phyloP scores from a whole-genome alignment of 805 yeast genomes.

The Candida yuanshanica region DNA sequence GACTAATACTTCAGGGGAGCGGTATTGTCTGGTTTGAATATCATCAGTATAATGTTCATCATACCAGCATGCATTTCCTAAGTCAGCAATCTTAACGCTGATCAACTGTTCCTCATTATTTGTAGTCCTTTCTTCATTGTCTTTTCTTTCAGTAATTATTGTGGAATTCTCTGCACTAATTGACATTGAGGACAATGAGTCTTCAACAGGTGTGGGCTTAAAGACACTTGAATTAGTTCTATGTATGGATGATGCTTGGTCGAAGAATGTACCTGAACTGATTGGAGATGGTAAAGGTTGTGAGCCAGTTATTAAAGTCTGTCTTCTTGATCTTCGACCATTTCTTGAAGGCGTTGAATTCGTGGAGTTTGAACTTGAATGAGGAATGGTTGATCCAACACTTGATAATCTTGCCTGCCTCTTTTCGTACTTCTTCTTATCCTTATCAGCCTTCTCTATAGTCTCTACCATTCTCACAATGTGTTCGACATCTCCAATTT shows the following conservation, averaged over 20 bases:
- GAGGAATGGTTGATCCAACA: constrained; percentile 10
- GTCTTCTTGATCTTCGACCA: constrained; percentile 52
- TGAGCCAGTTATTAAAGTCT: constrained; percentile 79
- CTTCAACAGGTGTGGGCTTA: constrained; percentile 15
- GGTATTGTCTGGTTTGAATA: constrained; percentile 65
- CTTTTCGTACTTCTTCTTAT: constrained; percentile 36
- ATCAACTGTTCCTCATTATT: constrained; percentile 42
- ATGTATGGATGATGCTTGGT: constrained; percentile 8
- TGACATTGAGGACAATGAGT: constrained; percentile 36
- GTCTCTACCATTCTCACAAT: constrained; percentile 64
- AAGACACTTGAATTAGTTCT: constrained; percentile 11
- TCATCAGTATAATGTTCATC: constrained; percentile 64
- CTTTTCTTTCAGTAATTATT: constrained; percentile 2
- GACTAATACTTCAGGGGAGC: constrained; percentile 82
- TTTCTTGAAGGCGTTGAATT: constrained; percentile 23
- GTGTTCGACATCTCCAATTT: constrained; percentile 77
- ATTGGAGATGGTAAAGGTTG: constrained; percentile 91
- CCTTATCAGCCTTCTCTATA: constrained; percentile 45
- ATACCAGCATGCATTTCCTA: constrained; percentile 69
- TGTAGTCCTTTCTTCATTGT: neutral
- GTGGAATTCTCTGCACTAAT: constrained; percentile 26
- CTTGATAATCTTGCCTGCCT: constrained; percentile 27
- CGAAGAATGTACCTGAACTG: constrained; percentile 34
- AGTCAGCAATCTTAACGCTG: constrained; percentile 83
- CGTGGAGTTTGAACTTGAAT: constrained; percentile 12